Conservation (phyloP, 129 eudicot species). For the Centaurea solstitialis region DNA sequence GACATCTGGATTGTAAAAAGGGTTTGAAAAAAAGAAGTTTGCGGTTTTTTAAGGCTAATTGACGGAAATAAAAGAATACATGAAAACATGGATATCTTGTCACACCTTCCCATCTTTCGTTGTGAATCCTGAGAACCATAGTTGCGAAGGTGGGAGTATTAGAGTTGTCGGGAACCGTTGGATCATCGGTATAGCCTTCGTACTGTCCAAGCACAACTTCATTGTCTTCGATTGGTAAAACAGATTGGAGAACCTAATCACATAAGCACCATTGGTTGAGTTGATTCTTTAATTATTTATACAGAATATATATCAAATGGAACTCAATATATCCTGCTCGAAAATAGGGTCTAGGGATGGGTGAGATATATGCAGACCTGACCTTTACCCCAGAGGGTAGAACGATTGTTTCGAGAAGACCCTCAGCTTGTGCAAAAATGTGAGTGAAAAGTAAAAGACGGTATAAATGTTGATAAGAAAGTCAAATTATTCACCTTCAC, state of each 20-base stretch:
- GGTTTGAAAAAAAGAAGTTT: not conserved
- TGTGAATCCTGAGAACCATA: conserved; percentile 73
- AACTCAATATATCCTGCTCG: not conserved
- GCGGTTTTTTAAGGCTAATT: not conserved
- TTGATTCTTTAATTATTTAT: not conserved
- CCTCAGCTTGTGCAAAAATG: not conserved
- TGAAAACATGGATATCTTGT: not conserved
- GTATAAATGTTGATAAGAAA: not conserved
- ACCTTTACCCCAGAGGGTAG: not conserved
- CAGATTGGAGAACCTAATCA: conserved; percentile 88
- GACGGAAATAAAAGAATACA: not conserved
- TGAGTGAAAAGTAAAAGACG: not conserved
- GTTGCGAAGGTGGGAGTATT: conserved; percentile 99
- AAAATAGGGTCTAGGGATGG: not conserved
- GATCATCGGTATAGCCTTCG: conserved; percentile 88
- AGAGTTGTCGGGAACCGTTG: conserved; percentile 92
- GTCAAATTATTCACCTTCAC: conserved; percentile 65
- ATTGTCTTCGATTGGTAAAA: conserved; percentile 63
- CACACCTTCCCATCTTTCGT: conserved; percentile 99
- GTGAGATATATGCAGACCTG: not conserved
- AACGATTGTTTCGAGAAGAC: not conserved
- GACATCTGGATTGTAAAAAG: not conserved
- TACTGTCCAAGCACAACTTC: conserved; percentile 99
- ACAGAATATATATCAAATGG: not conserved
- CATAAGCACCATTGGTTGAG: conserved; percentile 11